Evolutionary conservation across 208 protist species (phyloP).

Genomic region (Leishmania martiniquensis): DNA sequence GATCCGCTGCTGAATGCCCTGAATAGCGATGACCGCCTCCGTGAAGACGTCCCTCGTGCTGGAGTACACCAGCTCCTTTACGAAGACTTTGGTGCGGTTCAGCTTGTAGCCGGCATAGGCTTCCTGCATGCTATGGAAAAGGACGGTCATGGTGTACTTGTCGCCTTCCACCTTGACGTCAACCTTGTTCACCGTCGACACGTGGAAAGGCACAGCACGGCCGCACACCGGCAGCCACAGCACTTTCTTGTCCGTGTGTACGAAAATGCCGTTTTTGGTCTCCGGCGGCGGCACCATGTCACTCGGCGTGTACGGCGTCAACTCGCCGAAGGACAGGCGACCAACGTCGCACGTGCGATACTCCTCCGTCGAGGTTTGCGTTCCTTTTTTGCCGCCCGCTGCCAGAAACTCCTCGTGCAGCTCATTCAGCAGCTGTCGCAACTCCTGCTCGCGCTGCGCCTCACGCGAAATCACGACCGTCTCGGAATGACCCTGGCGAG

Average conservation of each 20-base stretch:
- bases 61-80: conserved; percentile 90
- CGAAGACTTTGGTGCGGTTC: conserved; percentile 82
- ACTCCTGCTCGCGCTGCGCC: conserved; percentile 68
- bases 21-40: conserved; percentile 57
- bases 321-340: conserved; percentile 69
- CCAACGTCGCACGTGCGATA: conserved; percentile 68
- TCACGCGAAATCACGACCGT: conserved; percentile 76
- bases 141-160: conserved; percentile 78
- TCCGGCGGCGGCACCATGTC: conserved; percentile 38
- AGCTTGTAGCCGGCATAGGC: conserved; percentile 81
- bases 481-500: conserved; percentile 72
- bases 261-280: conserved; percentile 58
- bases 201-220: conserved; percentile 93
- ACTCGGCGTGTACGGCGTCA: conserved; percentile 46
- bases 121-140: conserved; percentile 89
- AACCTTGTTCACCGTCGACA: conserved; percentile 95
- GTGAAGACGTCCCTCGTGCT: conserved; percentile 62
- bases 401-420: conserved; percentile 74
- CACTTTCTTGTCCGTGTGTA: conserved; percentile 88
- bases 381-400: conserved; percentile 77
- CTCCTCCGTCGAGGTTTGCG: conserved; percentile 57
- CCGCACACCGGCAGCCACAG: conserved; percentile 96
- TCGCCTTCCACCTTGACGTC: conserved; percentile 86
- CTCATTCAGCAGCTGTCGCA: conserved; percentile 66
- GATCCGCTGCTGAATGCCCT: conserved; percentile 71